These are phyloP conservation scores for Fusarium mangiferae DNA, from an alignment of 2,329 filamentous ascomycete species.

Conservation along the genomic window DNA sequence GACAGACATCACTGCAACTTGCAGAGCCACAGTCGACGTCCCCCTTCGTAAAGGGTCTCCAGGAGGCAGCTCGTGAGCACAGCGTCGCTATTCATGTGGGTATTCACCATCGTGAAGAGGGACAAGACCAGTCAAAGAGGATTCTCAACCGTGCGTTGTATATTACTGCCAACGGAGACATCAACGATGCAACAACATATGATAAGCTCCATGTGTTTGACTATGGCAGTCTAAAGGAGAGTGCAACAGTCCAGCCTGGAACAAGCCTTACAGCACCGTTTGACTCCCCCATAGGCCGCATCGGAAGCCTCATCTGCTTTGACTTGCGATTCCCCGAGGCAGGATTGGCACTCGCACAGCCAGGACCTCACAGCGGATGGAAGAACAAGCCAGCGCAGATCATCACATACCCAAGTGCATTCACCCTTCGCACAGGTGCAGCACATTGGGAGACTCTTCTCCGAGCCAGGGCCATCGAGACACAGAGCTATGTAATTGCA, in stretches of 20 bases:
- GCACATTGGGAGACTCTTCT: constrained; percentile 89
- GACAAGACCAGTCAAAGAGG: constrained; percentile 33
- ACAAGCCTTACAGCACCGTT: constrained; percentile 73
- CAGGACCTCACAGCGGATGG: constrained; percentile 47
- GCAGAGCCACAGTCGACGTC: constrained; percentile 73
- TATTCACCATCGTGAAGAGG: constrained; percentile 74
- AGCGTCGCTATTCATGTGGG: constrained; percentile 83
- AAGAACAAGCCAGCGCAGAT: constrained; percentile 69
- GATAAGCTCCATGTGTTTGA: constrained; percentile 95
- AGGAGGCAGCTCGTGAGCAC: constrained; percentile 71
- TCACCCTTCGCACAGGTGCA: constrained; percentile 84
- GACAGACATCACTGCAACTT: constrained; percentile 75
- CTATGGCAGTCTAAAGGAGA: constrained; percentile 62
- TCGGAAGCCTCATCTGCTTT: constrained; percentile 89
- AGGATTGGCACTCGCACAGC: constrained; percentile 70
- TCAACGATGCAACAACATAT: constrained; percentile 64
- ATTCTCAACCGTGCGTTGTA: constrained; percentile 65
- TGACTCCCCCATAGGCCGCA: constrained; percentile 75
- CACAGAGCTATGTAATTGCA: constrained; percentile 86
- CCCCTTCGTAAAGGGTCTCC: constrained; percentile 81
- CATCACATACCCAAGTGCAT: constrained; percentile 88
- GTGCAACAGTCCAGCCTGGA: constrained; percentile 74
- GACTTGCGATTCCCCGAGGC: constrained; percentile 88
- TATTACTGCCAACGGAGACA: constrained; percentile 57
- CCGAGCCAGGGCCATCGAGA: constrained; percentile 85